Base-by-base conservation (phyloP, 371 early-diverging fungal species). In the Mortierella sp. region DNA sequence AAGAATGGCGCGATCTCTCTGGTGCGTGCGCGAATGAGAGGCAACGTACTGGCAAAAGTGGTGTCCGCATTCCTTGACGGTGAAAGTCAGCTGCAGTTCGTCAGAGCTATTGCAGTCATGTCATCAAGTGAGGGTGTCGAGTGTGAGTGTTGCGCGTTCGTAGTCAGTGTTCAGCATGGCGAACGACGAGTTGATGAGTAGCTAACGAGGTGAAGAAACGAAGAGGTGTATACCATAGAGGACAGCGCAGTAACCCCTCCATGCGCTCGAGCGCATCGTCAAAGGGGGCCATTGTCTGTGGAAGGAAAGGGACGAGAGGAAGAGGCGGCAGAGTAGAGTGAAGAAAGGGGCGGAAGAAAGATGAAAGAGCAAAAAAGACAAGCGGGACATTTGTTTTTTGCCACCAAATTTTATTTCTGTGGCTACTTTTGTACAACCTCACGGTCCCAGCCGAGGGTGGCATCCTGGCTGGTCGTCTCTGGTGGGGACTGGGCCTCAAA, bases 401-500 rank as follows among this genome's bases (percentile, higher is more conserved):
- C 37, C 61, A 61, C 61, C 37, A 61, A 68, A 26, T 29, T 47
- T 31, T 22, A 45, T 69, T 26, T 53, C 4, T 45, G 19, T 24
- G 37, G 48, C 41, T 53, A 79, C 40, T 77, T 83, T 64, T 83
- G 84, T n/a, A 78, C 31, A 2, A 83, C 84, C 4, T 79, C 79
- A 1, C 84, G 75, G 61, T 76, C 76, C 84, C 84, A 83, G 16
- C 77, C 78, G n/a, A 45, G 31, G 43, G 64, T 29, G 34, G 63
- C 29, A 16, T 50, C 58, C 9, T 70, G 72, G 7, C 22, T 76
- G 22, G 71, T 66, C 5, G 64, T 65, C 19, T 68, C 70, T 6
- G 79, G 79, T 41, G 86, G 87, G 44, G 76, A 70, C 43, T 66
- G 69, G 5, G 92, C 79, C 72, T 97, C 97, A 86, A 94, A 96